A percentile compares a stretch with the other conserved stretches of the same genome.
Conservation (phyloP, 2,329 filamentous ascomycete species). For the Cladophialophora immunda region DNA sequence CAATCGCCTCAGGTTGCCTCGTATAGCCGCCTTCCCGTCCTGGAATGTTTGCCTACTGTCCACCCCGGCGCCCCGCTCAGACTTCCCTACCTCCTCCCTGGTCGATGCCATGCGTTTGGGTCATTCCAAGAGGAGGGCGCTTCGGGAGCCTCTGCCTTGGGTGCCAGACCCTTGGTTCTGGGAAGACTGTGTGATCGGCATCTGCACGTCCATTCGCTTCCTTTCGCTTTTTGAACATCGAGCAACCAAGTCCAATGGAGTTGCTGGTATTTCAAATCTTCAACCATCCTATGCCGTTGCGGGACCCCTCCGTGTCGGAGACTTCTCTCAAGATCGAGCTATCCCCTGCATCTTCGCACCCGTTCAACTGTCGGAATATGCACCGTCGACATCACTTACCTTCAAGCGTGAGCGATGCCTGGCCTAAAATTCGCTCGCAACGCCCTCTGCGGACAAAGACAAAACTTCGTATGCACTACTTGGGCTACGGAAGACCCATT, state of each 20-base stretch:
- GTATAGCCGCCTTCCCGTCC: background rate
- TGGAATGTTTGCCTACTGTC: background rate
- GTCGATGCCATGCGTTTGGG: background rate
- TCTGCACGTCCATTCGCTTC: background rate
- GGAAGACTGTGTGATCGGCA: background rate
- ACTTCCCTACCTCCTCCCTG: background rate
- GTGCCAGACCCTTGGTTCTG: background rate
- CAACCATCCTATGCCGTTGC: background rate
- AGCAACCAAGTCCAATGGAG: background rate
- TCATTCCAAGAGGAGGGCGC: background rate
- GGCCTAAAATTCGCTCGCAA: background rate
- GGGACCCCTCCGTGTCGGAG: background rate
- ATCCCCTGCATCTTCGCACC: background rate
- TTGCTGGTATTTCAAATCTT: slow-evolving; percentile 5
- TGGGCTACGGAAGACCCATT: background rate
- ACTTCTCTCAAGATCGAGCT: background rate
- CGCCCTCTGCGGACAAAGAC: background rate
- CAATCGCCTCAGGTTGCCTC: background rate
- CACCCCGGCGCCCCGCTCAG: background rate
- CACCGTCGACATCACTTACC: background rate
- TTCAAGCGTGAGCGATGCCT: background rate
- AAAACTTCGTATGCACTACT: background rate
- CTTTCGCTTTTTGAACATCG: background rate
- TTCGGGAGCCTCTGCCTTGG: background rate
- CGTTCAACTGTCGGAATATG: background rate